Evolutionary conservation across 2,329 filamentous ascomycete genomes (phyloP).

Genomic region (Talaromyces pinophilus): DNA sequence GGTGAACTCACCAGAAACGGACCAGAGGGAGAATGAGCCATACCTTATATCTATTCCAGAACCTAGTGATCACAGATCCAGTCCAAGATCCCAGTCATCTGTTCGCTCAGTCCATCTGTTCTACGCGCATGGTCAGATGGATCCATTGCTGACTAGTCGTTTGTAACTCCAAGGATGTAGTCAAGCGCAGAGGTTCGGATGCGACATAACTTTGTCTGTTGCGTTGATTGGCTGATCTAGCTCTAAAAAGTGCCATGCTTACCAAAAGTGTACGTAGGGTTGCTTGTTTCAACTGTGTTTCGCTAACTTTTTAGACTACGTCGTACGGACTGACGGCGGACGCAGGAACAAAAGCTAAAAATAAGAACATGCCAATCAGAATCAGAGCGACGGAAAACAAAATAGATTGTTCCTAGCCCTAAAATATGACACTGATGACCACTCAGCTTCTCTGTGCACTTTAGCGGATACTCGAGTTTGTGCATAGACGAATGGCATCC

Average conservation of each 20-base stretch:
- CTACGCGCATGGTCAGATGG: not conserved
- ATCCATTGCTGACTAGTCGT: constrained; percentile 11
- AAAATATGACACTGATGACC: not conserved
- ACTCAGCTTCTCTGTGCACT: not conserved
- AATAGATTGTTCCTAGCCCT: not conserved
- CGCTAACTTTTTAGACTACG: not conserved
- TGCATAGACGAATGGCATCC: not conserved
- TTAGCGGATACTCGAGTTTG: not conserved
- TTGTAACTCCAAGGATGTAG: constrained; percentile 10
- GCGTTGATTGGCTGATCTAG: not conserved
- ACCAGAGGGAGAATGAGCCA: not conserved
- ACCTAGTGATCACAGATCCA: not conserved
- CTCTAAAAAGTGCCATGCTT: not conserved
- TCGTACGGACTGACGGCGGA: not conserved
- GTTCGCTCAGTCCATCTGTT: not conserved
- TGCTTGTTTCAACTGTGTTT: constrained; percentile 15
- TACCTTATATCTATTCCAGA: not conserved
- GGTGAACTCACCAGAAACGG: not conserved
- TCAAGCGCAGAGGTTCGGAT: not conserved
- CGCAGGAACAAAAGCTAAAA: constrained; percentile 7
- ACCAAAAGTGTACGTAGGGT: not conserved
- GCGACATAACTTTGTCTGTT: not conserved
- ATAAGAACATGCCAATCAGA: not conserved
- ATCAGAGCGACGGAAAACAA: not conserved
- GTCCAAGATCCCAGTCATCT: not conserved